Evolutionary conservation across 495 filamentous ascomycete genomes (phyloP), one percentile per base, ranked within the genome.

Genomic region (Neurospora cerealis): DNA sequence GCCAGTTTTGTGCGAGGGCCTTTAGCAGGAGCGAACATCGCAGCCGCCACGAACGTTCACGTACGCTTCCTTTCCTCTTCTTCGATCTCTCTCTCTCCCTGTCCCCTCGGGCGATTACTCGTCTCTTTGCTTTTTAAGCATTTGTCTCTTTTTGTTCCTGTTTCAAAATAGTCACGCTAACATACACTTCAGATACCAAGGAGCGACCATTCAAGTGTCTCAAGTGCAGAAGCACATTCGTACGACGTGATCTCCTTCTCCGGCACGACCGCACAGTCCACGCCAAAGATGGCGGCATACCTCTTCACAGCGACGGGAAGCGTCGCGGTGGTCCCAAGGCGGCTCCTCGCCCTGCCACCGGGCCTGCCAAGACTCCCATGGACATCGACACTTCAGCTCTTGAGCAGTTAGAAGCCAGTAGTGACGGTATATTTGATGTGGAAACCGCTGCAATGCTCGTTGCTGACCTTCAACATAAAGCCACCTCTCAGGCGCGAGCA

Each of bases 401-500:
- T 78, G 96, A 98, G 85, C 95, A 98, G 82, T 93, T 97, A 74
- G 95, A 97, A 83, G 93, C 92, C 75, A 93, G 91, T 85, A 93
- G 90, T 84, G 96, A 99, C 82, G 94, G 93, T 82, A 93, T 96
- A 88, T 93, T 97, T 81, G 95, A 98, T 85, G 90, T 98, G 82
- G 96, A 99, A 88, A 95, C 94, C 80, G 96, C 96, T 79, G 96
- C 96, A 76, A 97, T 97, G 93, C 90, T 99, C 86, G 96, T 99
- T 88, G 96, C 96, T 80, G 93, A 98, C 84, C 92, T 98, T 82
- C 96, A 97, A 86, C 94, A 98, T 84, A 97, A 97, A 85, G 95
- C 96, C 78, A 92, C 91, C 77, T 93, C 92, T 70, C 91, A 92
- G 44, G 95, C 93, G 85, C 92, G 86, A 69, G 85, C 82, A 60